Evolutionary conservation across 139 green algal genomes (phyloP), one percentile per base, ranked within the genome.

Genomic region (Limnomonas spitsbergensis): DNA sequence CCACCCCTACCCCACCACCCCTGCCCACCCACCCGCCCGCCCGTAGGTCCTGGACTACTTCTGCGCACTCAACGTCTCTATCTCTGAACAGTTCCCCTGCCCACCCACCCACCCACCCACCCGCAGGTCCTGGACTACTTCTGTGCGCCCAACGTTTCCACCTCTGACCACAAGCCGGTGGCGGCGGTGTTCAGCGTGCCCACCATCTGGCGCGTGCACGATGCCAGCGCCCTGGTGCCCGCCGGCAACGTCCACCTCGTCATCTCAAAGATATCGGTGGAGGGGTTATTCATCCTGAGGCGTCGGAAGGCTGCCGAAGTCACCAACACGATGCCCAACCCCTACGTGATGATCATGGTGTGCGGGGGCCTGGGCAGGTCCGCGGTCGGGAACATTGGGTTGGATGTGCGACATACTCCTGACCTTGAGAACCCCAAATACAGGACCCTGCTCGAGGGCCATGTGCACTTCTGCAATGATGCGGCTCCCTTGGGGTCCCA

Each of bases 111-210:
- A n/a, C n/a, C n/a, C n/a, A n/a, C n/a, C n/a, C n/a, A n/a, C n/a
- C n/a, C n/a, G n/a, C 56, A 74, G 68, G 24, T 32, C 36, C 35
- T 83, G 9, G 78, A 82, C 20, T 93, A 93, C 85, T 91, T 83
- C 39, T 75, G 72, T 38, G 85, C 73, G 0, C 66, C 81, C 29
- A 82, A 89, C 26, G 84, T 93, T 40, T 40, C 34, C 72, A 87
- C 83, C 2, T 89, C 80, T 1, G 90, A 94, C 81, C 90, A 94
- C 84, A 94, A 94, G 82, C 90, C 90, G 34, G 90, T 94, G 0
- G 84, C 6, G 0, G 87, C 86, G 2, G 42, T 83, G 27, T 66
- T 61, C 70, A 66, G 14, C 6, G 38, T 77, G 2, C 70, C 70
- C 40, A 77, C 68, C 68, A 42, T 74, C 24, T 72, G 61, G 61